Conservation (phyloP, 306 rosid species). For the Mucuna pruriens region DNA sequence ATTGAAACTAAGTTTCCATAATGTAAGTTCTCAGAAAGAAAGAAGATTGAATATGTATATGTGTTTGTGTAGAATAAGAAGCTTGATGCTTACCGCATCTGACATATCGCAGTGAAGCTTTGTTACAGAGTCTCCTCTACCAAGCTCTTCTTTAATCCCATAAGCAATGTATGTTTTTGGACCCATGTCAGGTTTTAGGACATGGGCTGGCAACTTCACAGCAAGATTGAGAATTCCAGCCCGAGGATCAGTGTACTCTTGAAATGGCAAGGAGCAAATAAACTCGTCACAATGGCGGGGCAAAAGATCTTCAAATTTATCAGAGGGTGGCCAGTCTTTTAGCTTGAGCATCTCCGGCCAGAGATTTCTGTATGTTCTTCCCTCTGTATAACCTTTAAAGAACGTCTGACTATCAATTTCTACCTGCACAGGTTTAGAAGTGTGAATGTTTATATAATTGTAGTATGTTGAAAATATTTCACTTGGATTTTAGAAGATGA, state of each 20-base stretch:
- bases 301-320: slow-evolving; percentile 79
- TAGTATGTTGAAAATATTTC: not conserved
- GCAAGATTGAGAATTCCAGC: slow-evolving; percentile 80
- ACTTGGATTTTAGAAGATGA: slow-evolving; percentile 21
- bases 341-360: slow-evolving; percentile 98
- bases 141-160: slow-evolving; percentile 79
- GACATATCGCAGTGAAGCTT: slow-evolving; percentile 95
- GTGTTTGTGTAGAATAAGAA: not conserved
- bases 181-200: slow-evolving; percentile 90
- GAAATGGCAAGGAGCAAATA: slow-evolving; percentile 75
- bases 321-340: slow-evolving; percentile 96
- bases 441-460: slow-evolving; percentile 25
- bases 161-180: slow-evolving; percentile 90
- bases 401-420: slow-evolving; percentile 65
- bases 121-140: slow-evolving; percentile 93
- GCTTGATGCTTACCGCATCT: slow-evolving; percentile 79
- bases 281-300: slow-evolving; percentile 96
- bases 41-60: not conserved
- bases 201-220: slow-evolving; percentile 75
- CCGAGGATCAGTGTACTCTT: slow-evolving; percentile 83
- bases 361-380: slow-evolving; percentile 67
- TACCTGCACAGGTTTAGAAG: slow-evolving; percentile 61
- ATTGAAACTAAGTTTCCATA: slow-evolving; percentile 13
- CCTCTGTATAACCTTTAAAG: slow-evolving; percentile 76
- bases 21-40: slow-evolving; percentile 16